These are phyloP conservation scores for Luvunga scandens DNA, from an alignment of 345 rosid genomes.

Conservation along the genomic window DNA sequence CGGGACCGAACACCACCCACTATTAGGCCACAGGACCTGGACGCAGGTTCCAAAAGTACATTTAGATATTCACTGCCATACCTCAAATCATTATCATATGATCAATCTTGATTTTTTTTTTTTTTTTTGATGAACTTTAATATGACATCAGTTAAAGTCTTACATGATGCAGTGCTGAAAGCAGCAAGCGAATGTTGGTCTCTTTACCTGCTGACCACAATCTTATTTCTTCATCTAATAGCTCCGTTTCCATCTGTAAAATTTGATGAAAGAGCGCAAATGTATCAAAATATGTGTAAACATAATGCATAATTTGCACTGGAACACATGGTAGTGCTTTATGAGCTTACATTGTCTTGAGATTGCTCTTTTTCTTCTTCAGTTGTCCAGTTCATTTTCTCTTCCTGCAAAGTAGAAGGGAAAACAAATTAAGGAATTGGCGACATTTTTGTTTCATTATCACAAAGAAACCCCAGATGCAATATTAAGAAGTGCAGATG, in stretches of 20 bases:
- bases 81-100: constrained; percentile 1
- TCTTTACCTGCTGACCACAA: constrained; percentile 82
- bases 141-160: constrained; percentile 11
- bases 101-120: background rate
- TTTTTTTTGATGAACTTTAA: background rate
- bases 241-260: constrained; percentile 56
- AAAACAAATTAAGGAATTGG: background rate
- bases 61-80: background rate
- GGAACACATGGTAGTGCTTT: background rate
- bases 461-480: background rate
- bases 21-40: constrained; percentile 78
- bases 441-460: background rate
- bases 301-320: background rate
- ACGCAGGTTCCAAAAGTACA: background rate
- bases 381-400: constrained; percentile 32
- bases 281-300: background rate
- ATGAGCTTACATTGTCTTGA: constrained; percentile 35
- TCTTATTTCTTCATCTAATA: constrained; percentile 57
- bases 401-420: constrained; percentile 32
- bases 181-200: constrained; percentile 64
- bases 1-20: constrained; percentile 69
- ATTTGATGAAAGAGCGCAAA: constrained; percentile 3
- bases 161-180: constrained; percentile 78
- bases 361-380: constrained; percentile 38
- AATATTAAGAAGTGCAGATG: background rate